Evolutionary conservation across 2,329 filamentous ascomycete species (phyloP), one percentile per base, ranked within the genome.

Genomic region (Epicoccum sorghinum): DNA sequence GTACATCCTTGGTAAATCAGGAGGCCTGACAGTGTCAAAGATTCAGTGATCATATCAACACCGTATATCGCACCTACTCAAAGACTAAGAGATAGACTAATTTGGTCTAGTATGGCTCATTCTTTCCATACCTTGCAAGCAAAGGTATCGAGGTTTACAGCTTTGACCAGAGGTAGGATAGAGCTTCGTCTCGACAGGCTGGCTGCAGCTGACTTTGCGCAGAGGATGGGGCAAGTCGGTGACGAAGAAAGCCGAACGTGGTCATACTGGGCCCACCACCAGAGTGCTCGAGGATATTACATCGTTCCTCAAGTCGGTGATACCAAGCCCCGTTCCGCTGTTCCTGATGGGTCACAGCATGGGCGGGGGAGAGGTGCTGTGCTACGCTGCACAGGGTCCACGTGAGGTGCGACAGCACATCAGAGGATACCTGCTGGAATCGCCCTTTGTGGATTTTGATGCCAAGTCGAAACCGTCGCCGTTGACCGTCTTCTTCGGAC

Each of bases 291-390:
- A 83, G 53, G 93, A 97, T 73, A 86, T 96, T 49, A 89, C 86
- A 9, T 86, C 87, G 38, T 91, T 97, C 72, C 80, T 95, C 61
- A 80, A 80, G 55, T 77, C 79, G 29, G 83, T 88, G 58, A 77
- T 87, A 4, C 81, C 81, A 8, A 71, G 75, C 36, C 62, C 72
- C 8, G 57, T 75, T 3, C 91, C 91, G 0, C 70, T 96, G 13
- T 97, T 96, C 76, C 82, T 97, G 18, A 86, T 95, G 79, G 93
- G 93, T 47, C 91, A 96, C 75, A 92, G 88, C 22, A 96, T 96
- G 91, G 93, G 93, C 61, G 93, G 93, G 55, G 90, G 86, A 23
- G 83, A 96, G 75, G 83, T 87, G 5, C 78, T 96, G 7, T 86
- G 84, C 38, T 87, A 85, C 63, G 78, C 77, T 56, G 74, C 75